Evolutionary conservation across 1,284 basidiomycete species (phyloP).

Genomic region (Ganoderma lingzhi): DNA sequence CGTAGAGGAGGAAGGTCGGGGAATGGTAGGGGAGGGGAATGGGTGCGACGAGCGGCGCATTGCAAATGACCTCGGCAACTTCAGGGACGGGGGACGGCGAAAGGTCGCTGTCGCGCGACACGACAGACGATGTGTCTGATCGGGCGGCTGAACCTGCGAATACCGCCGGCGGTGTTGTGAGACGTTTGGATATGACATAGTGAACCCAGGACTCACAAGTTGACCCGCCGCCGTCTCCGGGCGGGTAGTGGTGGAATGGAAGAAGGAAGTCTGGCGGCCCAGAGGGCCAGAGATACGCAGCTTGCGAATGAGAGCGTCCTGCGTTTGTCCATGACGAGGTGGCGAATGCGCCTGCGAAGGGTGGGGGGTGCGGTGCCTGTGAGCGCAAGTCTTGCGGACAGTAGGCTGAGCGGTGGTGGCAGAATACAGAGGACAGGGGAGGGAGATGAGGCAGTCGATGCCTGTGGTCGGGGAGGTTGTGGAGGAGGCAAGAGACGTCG

Average conservation of each 20-base stretch:
- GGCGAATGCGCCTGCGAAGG: constrained; percentile 31
- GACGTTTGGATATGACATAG: constrained; percentile 8
- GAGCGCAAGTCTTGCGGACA: constrained; percentile 21
- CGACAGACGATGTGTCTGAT: constrained; percentile 46
- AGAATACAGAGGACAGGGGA: constrained; percentile 14
- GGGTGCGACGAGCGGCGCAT: constrained; percentile 70
- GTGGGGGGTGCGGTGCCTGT: constrained; percentile 29
- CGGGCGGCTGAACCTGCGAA: constrained; percentile 50
- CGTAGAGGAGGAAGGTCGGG: constrained; percentile 69
- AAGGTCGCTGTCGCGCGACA: constrained; percentile 36
- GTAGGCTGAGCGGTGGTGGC: constrained; percentile 18
- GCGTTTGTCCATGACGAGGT: constrained; percentile 32
- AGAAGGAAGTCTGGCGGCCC: constrained; percentile 36
- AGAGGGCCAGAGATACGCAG: constrained; percentile 27
- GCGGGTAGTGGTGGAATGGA: constrained; percentile 33
- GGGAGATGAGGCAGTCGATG: constrained; percentile 15
- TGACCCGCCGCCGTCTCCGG: constrained; percentile 17
- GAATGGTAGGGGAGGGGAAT: constrained; percentile 74
- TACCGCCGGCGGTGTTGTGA: constrained; percentile 1
- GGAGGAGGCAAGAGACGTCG: constrained; percentile 29
- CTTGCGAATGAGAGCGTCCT: constrained; percentile 22
- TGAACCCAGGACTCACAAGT: constrained; percentile 31
- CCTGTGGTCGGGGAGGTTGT: constrained; percentile 25
- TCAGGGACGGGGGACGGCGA: constrained; percentile 38
- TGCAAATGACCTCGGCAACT: constrained; percentile 59